Evolutionary conservation across 306 rosid species (phyloP).

Genomic region (Sindora glabra): DNA sequence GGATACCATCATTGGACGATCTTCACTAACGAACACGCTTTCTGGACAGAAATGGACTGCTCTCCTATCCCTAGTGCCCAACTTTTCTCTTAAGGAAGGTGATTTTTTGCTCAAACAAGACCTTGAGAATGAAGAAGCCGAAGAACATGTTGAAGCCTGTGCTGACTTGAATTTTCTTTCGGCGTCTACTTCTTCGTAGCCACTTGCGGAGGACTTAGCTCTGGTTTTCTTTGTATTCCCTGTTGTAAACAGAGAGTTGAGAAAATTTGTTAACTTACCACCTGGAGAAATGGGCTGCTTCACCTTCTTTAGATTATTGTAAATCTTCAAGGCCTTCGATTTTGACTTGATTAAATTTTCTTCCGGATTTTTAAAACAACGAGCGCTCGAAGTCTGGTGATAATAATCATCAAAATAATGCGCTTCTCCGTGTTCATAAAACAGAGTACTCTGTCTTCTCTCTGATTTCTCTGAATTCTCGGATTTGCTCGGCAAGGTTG

Average conservation of each 20-base stretch:
- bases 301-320: constrained; percentile 74
- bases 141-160: constrained; percentile 57
- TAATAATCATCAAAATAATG: constrained; percentile 19
- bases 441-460: constrained; percentile 25
- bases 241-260: constrained; percentile 53
- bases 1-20: constrained; percentile 35
- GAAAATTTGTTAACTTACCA: constrained; percentile 54
- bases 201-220: constrained; percentile 1
- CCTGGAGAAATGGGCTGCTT: constrained; percentile 92
- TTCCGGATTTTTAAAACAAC: constrained; percentile 6
- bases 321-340: constrained; percentile 69
- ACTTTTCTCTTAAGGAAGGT: constrained; percentile 41
- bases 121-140: constrained; percentile 66
- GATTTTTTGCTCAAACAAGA: constrained; percentile 78
- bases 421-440: constrained; percentile 6
- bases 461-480: constrained; percentile 27
- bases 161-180: constrained; percentile 31
- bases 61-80: constrained; percentile 43
- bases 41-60: constrained; percentile 75
- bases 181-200: background rate
- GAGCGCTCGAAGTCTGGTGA: background rate
- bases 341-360: constrained; percentile 50
- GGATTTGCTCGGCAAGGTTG: constrained; percentile 20
- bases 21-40: constrained; percentile 65
- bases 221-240: constrained; percentile 27